Evolutionary conservation across 2,329 filamentous ascomycete genomes (phyloP).

Genomic region (Pezicula rhizophila): DNA sequence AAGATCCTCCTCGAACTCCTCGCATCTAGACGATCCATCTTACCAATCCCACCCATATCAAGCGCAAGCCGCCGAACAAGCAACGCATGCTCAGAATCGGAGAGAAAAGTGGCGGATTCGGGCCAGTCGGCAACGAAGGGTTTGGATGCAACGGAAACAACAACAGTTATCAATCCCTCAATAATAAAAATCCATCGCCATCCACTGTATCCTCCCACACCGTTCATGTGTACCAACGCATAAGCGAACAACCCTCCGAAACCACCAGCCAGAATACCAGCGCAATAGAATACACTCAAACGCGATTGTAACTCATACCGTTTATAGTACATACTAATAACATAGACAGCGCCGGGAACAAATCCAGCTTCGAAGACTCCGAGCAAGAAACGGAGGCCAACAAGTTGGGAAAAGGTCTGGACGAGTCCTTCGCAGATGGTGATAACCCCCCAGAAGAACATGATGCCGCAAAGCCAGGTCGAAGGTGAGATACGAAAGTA

Average conservation of each 20-base stretch:
- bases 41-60: conserved; percentile 14
- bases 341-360: conserved; percentile 32
- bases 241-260: conserved; percentile 42
- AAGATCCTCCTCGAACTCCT: conserved; percentile 34
- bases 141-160: conserved; percentile 30
- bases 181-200: conserved; percentile 31
- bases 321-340: conserved; percentile 44
- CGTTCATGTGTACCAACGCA: conserved; percentile 39
- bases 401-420: conserved; percentile 25
- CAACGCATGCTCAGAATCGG: conserved; percentile 29
- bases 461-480: conserved; percentile 32
- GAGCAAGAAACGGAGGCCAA: conserved; percentile 29
- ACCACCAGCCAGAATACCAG: conserved; percentile 34
- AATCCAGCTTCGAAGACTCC: conserved; percentile 35
- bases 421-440: conserved; percentile 32
- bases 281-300: conserved; percentile 37
- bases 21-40: conserved; percentile 26
- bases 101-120: conserved; percentile 34
- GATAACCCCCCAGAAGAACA: conserved; percentile 38
- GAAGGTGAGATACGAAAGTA: conserved; percentile 26
- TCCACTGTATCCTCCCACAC: conserved; percentile 34
- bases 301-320: conserved; percentile 43
- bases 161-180: conserved; percentile 22
- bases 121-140: conserved; percentile 44
- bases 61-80: conserved; percentile 15